These are phyloP conservation scores for Curvularia hawaiiensis DNA, from an alignment of 2,329 filamentous ascomycete species.

Conservation along the genomic window DNA sequence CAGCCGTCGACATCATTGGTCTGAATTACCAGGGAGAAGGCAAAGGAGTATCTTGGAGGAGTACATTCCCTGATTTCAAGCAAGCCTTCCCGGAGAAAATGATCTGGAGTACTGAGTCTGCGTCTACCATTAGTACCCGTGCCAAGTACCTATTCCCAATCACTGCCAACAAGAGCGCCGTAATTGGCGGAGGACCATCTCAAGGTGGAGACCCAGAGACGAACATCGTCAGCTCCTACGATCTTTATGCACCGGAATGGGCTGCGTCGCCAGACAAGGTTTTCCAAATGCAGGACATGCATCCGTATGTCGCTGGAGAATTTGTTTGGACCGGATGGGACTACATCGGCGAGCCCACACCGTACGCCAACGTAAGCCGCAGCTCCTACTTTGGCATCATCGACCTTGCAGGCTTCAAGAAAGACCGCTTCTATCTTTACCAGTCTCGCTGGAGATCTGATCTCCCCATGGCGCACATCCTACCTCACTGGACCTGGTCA, in stretches of 20 bases:
- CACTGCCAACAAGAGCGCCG: conserved; percentile 45
- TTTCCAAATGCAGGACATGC: conserved; percentile 55
- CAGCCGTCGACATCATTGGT: conserved; percentile 55
- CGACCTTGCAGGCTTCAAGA: conserved; percentile 62
- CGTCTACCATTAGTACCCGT: conserved; percentile 55
- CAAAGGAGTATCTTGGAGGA: conserved; percentile 44
- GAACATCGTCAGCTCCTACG: conserved; percentile 56
- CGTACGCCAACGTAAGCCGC: conserved; percentile 54
- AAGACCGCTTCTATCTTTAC: conserved; percentile 62
- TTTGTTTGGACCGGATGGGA: conserved; percentile 61
- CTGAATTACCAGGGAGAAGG: conserved; percentile 64
- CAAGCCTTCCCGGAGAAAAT: conserved; percentile 55
- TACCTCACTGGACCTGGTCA: conserved; percentile 64
- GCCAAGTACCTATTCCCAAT: conserved; percentile 62
- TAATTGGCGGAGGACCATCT: conserved; percentile 43
- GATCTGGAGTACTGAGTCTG: conserved; percentile 38
- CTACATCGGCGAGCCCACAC: conserved; percentile 58
- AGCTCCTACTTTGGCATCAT: conserved; percentile 63
- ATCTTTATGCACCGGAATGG: conserved; percentile 56
- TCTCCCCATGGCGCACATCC: conserved; percentile 56
- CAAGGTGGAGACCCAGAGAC: conserved; percentile 44
- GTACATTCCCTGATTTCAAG: conserved; percentile 54
- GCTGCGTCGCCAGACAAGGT: conserved; percentile 61
- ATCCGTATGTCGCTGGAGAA: conserved; percentile 59
- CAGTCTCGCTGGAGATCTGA: conserved; percentile 60